Conservation (phyloP, 805 yeast genomes). For the Cyberlindnera petersonii region DNA sequence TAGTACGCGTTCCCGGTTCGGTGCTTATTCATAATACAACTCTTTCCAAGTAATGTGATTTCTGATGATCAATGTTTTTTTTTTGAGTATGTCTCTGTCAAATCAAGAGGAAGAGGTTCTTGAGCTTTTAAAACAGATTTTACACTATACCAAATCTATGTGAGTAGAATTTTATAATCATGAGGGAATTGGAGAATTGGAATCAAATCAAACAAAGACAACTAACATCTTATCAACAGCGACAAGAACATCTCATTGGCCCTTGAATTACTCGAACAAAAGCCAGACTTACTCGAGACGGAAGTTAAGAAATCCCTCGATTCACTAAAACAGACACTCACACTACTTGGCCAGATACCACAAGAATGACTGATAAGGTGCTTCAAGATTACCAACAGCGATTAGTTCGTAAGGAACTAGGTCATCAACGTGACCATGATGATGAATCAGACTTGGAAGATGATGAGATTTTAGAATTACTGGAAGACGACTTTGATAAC, state of each 20-base stretch:
- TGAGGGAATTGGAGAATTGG: background rate
- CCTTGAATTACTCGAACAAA: background rate
- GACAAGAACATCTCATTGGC: constrained; percentile 2
- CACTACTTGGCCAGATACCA: constrained; percentile 6
- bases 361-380: constrained; percentile 8
- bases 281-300: constrained; percentile 1
- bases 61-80: too few relatives aligned
- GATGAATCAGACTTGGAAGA: constrained; percentile 31
- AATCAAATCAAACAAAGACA: too few relatives aligned
- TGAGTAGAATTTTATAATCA: background rate
- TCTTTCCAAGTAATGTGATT: too few relatives aligned
- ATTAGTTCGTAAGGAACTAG: constrained; percentile 22
- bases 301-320: background rate
- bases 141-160: constrained; percentile 7
- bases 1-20: too few relatives aligned
- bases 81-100: background rate
- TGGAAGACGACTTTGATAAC: constrained; percentile 42
- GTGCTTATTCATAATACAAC: too few relatives aligned
- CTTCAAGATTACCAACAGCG: constrained; percentile 39
- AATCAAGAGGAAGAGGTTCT: constrained; percentile 7
- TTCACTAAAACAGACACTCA: constrained; percentile 2
- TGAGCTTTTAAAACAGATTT: constrained; percentile 4
- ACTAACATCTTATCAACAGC: constrained; percentile 1
- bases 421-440: constrained; percentile 5
- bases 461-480: constrained; percentile 42